Percentiles rank a stretch among this genome's conserved stretches.
phyloP scores from a whole-genome alignment of 2,329 filamentous ascomycete species.

The Acrodontium crateriforme region DNA sequence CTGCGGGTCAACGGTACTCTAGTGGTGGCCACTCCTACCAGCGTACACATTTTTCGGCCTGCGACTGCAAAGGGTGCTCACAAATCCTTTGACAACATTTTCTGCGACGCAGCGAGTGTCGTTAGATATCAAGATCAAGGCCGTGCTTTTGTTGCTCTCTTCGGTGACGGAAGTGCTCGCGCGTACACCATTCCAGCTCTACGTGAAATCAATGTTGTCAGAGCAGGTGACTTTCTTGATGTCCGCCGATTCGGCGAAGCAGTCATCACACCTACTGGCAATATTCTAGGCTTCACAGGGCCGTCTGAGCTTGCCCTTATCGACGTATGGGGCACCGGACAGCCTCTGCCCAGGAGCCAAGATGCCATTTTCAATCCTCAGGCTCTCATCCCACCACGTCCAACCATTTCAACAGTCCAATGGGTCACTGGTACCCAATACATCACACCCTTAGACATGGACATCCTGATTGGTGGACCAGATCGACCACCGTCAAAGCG shows the following conservation, averaged over 20 bases:
- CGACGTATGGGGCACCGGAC: constrained; percentile 70
- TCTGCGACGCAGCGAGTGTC: constrained; percentile 71
- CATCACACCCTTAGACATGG: constrained; percentile 73
- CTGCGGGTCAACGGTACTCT: constrained; percentile 65
- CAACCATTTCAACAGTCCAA: constrained; percentile 87
- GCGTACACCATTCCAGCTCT: constrained; percentile 79
- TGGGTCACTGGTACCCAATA: constrained; percentile 96
- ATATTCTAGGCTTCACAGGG: constrained; percentile 76
- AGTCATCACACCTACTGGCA: constrained; percentile 61
- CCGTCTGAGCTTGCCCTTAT: constrained; percentile 73
- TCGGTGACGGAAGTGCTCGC: constrained; percentile 66
- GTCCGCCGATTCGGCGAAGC: constrained; percentile 55
- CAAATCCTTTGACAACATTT: constrained; percentile 69
- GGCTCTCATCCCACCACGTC: constrained; percentile 59
- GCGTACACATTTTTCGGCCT: constrained; percentile 79
- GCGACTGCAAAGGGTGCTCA: constrained; percentile 78
- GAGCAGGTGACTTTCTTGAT: constrained; percentile 57
- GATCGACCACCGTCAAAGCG: constrained; percentile 78
- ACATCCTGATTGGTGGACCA: constrained; percentile 77
- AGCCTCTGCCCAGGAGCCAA: constrained; percentile 39
- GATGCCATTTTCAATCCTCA: constrained; percentile 71
- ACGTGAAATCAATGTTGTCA: constrained; percentile 62
- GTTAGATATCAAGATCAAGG: constrained; percentile 59
- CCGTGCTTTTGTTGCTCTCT: constrained; percentile 68
- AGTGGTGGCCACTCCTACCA: constrained; percentile 58